Percentiles rank a stretch among this genome's conserved stretches.
Conservation (phyloP, 1,284 basidiomycete species). For the Puccinia novopanici region DNA sequence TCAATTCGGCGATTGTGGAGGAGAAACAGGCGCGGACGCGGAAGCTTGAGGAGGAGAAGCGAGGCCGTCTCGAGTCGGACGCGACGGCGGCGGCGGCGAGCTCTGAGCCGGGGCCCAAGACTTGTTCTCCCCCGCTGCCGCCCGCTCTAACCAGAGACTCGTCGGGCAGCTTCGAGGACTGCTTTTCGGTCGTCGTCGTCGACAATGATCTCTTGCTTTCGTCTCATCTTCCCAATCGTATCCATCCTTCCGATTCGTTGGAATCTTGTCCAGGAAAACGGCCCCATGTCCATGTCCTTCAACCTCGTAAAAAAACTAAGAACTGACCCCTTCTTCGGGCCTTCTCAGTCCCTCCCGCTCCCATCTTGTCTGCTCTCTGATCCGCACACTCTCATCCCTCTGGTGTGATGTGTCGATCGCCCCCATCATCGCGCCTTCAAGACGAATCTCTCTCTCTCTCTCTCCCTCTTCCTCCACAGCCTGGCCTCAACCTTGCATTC, state of each 20-base stretch:
- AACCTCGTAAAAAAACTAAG: slow-evolving; percentile 21
- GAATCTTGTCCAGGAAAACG: background rate
- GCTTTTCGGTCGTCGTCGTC: slow-evolving; percentile 9
- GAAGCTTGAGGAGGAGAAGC: background rate
- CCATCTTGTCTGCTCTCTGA: too few relatives aligned
- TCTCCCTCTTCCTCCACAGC: too few relatives aligned
- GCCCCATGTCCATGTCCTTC: slow-evolving; percentile 2
- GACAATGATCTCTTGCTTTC: slow-evolving; percentile 15
- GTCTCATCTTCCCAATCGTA: background rate
- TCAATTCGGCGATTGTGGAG: slow-evolving; percentile 5
- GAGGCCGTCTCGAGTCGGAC: too few relatives aligned
- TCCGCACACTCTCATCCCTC: too few relatives aligned
- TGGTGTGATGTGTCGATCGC: too few relatives aligned
- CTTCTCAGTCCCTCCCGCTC: too few relatives aligned
- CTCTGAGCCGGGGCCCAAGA: too few relatives aligned
- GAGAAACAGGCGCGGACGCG: background rate
- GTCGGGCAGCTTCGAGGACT: background rate
- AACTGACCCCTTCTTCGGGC: background rate
- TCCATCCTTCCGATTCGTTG: too few relatives aligned
- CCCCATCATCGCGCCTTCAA: too few relatives aligned
- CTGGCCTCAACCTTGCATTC: too few relatives aligned
- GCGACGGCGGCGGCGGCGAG: background rate
- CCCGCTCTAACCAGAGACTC: background rate
- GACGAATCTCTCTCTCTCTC: too few relatives aligned
- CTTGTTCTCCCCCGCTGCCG: too few relatives aligned